Evolutionary conservation across 2,329 filamentous ascomycete genomes (phyloP), one percentile per base, ranked within the genome.

Genomic region (Hymenoscyphus repandus): DNA sequence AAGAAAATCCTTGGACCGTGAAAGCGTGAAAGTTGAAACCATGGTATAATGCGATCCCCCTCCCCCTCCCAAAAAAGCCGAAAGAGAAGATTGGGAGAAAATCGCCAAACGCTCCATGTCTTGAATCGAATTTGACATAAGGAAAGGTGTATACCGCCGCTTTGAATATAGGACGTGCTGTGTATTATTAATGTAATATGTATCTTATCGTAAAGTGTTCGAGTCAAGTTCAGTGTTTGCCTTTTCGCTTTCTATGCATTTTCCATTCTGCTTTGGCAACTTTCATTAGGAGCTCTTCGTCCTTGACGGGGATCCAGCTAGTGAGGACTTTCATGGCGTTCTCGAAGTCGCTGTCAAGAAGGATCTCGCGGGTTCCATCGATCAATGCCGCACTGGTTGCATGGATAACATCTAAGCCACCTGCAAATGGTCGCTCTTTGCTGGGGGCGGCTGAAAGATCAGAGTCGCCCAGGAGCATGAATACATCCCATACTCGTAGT

Each of bases 291-390:
- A 95, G 71, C 66, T 97, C 90, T 65, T 96, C 90, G 63, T 99
- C 92, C 69, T 90, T 90, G 67, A 99, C 86, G 17, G 92, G 90
- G 40, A 97, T 86, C 83, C 89, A 96, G 50, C 87, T 90, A 30
- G 93, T 97, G 56, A 99, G 75, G 6, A 91, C 87, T 72, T 96
- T 97, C 93, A 99, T 99, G 42, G 88, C 88, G 64, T 95, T 95
- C 68, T 99, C 93, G 68, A 97, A 99, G 67, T 99, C 93, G 15
- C 88, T 90, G 62, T 95, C 90, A 5, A 96, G 74, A 31, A 99
- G 76, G 46, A 95, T 89, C 55, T 96, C 89, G 34, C 89, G 79
- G 58, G 93, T 88, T 15, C 90, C 91, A 66, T 96, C 90, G 43
- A 97, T 91, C 27, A 99, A 77, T 1, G 93, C 92, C 2, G 91